These are phyloP conservation scores for Penicillium atrosanguineum DNA, from an alignment of 495 filamentous ascomycete genomes.

Conservation along the genomic window DNA sequence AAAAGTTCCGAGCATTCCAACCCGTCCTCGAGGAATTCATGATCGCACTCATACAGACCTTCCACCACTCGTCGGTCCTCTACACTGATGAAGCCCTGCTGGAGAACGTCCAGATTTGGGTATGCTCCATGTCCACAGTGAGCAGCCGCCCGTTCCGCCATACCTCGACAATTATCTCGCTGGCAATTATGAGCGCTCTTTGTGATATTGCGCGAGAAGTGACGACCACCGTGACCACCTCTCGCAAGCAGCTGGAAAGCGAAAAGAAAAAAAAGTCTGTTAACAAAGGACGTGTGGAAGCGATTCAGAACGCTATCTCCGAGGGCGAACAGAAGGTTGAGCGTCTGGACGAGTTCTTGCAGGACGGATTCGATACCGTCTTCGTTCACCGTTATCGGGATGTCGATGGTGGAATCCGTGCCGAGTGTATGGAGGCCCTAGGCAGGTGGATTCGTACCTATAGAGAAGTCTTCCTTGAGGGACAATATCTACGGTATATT, in stretches of 20 bases:
- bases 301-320: conserved; percentile 64
- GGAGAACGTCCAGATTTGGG: conserved; percentile 84
- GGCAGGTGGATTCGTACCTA: conserved; percentile 83
- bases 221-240: conserved; percentile 67
- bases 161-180: conserved; percentile 77
- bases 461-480: conserved; percentile 83
- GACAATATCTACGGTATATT: conserved; percentile 82
- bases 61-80: conserved; percentile 71
- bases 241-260: conserved; percentile 73
- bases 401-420: conserved; percentile 80
- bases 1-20: conserved; percentile 69
- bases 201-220: conserved; percentile 60
- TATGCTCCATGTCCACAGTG: conserved; percentile 81
- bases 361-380: conserved; percentile 81
- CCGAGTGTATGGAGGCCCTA: conserved; percentile 78
- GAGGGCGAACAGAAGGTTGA: conserved; percentile 63
- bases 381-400: conserved; percentile 96
- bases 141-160: conserved; percentile 84
- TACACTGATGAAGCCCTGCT: conserved; percentile 72
- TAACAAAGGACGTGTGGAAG: conserved; percentile 71
- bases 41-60: conserved; percentile 63
- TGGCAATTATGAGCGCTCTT: conserved; percentile 71
- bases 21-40: conserved; percentile 76
- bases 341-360: conserved; percentile 63
- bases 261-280: conserved; percentile 72